Evolutionary conservation across 2,329 filamentous ascomycete genomes (phyloP), one percentile per base, ranked within the genome.

Genomic region (Xylariaceae sp.): DNA sequence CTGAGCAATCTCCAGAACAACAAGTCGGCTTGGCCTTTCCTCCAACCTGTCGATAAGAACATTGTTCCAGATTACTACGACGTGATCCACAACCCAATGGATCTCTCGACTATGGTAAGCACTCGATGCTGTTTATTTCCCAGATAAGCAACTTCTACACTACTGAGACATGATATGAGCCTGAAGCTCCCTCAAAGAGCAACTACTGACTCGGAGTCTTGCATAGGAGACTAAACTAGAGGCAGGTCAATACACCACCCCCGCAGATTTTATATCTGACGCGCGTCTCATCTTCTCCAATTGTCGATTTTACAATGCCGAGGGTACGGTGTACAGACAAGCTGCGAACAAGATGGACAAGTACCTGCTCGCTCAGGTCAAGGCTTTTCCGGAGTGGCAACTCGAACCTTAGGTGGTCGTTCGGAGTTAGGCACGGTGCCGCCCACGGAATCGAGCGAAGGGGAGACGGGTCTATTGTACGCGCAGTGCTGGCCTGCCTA

Each of bases 1-100:
- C 83, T 98, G 54, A 95, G 94, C 67, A 88, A 95, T 62, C 81
- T 97, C 67, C 91, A 97, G 65, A 97, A 96, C 64, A 90, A 95
- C 69, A 83, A 83, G 56, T 85, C 87, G 6, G 87, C 90, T 0
- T 98, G 93, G 93, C 93, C 93, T 0, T 98, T 98, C 73, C 78
- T 93, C 23, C 81, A 89, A 21, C 92, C 93, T 1, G 93, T 98
- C 55, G 96, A 94, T 64, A 84, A 86, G 55, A 93, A 98, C 59
- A 93, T 97, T 55, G 93, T 98, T 0, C 83, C 89, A n/a, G 93
- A 98, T 66, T 98, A 98, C 70, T 97, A 97, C 72, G 89, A 95
- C 48, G 91, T 97, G 50, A 98, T 98, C 73, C 91, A 91, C 63
- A 87, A 95, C 65, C 93, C 93, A 27, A 98, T 98, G 93, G 93